These are phyloP conservation scores for Neoascochyta sp. DNA, from an alignment of 2,329 filamentous ascomycete genomes.

Conservation along the genomic window DNA sequence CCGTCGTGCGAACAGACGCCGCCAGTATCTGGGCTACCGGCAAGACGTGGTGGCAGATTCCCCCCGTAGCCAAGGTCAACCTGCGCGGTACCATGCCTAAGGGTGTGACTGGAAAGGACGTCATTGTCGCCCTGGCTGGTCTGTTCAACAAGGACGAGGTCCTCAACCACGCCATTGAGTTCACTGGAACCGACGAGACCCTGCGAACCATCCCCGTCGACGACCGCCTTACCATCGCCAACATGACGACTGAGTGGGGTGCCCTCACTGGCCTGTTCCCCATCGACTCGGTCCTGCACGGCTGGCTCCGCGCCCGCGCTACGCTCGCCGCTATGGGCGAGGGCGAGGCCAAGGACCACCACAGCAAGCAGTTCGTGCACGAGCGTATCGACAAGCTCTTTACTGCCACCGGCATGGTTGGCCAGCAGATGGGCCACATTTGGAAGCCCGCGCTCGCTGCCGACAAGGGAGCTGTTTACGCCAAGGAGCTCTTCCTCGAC, in stretches of 20 bases:
- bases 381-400: slow-evolving; percentile 69
- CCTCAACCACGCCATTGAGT: slow-evolving; percentile 87
- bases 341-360: slow-evolving; percentile 45
- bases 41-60: slow-evolving; percentile 83
- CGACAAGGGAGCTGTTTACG: slow-evolving; percentile 74
- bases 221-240: slow-evolving; percentile 68
- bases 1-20: slow-evolving; percentile 83
- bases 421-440: slow-evolving; percentile 34
- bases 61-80: slow-evolving; percentile 75
- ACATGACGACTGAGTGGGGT: slow-evolving; percentile 83
- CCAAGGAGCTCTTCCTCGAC: slow-evolving; percentile 78
- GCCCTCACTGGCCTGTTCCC: slow-evolving; percentile 74
- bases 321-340: slow-evolving; percentile 64
- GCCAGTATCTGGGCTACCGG: slow-evolving; percentile 81
- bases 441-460: slow-evolving; percentile 60
- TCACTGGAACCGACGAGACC: slow-evolving; percentile 75
- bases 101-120: slow-evolving; percentile 89
- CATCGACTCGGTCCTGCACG: slow-evolving; percentile 66
- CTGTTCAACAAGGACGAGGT: slow-evolving; percentile 85
- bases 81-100: slow-evolving; percentile 70
- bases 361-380: slow-evolving; percentile 65
- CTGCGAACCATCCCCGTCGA: slow-evolving; percentile 69
- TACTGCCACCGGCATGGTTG: slow-evolving; percentile 36
- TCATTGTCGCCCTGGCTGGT: slow-evolving; percentile 84
- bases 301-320: slow-evolving; percentile 75